Percentiles rank a stretch among this genome's conserved stretches.
Conservation (phyloP, 2,329 filamentous ascomycete species). For the Ceratocystis smalleyi region DNA sequence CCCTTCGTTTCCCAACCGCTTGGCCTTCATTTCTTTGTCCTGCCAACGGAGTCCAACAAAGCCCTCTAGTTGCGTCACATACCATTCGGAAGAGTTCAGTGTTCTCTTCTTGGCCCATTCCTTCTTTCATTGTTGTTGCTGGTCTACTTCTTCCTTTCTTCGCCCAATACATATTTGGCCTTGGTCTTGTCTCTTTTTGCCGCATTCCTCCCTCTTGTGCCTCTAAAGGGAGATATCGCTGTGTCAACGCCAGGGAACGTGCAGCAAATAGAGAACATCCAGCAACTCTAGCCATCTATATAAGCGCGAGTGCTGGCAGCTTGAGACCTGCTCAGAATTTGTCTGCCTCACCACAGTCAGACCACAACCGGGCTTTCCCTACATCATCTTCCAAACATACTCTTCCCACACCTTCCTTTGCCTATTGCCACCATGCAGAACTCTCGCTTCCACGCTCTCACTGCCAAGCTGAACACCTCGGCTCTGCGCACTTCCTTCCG, state of each 20-base stretch:
- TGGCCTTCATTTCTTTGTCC: slow-evolving; percentile 7
- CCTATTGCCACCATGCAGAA: slow-evolving; percentile 29
- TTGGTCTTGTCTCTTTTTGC: slow-evolving; percentile 7
- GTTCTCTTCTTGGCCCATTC: slow-evolving; percentile 16
- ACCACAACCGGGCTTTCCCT: too few relatives aligned
- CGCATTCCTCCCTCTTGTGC: slow-evolving; percentile 13
- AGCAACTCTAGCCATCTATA: background rate
- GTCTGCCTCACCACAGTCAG: background rate
- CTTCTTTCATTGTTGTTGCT: slow-evolving; percentile 1
- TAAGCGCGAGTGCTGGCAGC: slow-evolving; percentile 2
- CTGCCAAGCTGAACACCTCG: slow-evolving; percentile 35
- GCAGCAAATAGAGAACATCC: background rate
- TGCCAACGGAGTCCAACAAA: background rate
- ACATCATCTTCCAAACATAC: background rate
- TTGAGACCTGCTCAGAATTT: background rate
- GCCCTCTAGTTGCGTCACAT: slow-evolving; percentile 3
- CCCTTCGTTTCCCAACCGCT: slow-evolving; percentile 11
- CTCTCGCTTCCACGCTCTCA: slow-evolving; percentile 35
- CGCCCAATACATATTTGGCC: slow-evolving; percentile 15
- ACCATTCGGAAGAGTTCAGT: slow-evolving; percentile 13
- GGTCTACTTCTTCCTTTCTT: slow-evolving; percentile 1
- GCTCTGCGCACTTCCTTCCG: slow-evolving; percentile 37
- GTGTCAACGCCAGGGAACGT: slow-evolving; percentile 9
- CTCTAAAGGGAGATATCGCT: slow-evolving; percentile 8
- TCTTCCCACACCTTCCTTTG: background rate